Conservation (phyloP, 139 green algal genomes). For the Medakamo hakoo region DNA sequence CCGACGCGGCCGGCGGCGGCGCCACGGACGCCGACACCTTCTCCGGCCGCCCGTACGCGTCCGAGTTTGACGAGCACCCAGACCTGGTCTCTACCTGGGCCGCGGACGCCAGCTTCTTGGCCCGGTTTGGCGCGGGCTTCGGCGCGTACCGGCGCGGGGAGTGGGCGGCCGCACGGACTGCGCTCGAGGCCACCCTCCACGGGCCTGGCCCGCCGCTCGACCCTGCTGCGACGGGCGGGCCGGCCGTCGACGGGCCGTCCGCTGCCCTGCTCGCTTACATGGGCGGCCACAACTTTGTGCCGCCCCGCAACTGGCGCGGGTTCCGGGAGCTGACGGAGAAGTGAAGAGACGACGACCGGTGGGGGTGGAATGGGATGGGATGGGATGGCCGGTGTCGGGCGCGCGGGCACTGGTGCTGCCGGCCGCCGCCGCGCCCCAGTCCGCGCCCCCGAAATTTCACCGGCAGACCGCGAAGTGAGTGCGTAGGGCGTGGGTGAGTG, state of each 20-base stretch:
- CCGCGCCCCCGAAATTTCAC: too few relatives aligned
- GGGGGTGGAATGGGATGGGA: too few relatives aligned
- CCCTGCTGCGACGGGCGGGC: conserved; percentile 30
- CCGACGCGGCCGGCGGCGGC: conserved; percentile 13
- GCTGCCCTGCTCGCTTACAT: conserved; percentile 39
- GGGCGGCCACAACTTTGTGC: conserved; percentile 25
- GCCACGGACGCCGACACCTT: conserved; percentile 15
- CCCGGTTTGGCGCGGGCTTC: conserved; percentile 29
- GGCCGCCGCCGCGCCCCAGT: too few relatives aligned
- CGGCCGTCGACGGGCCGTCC: neutral
- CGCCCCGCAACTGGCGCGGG: conserved; percentile 58
- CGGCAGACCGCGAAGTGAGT: too few relatives aligned
- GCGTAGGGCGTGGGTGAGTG: too few relatives aligned
- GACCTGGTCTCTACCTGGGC: conserved; percentile 46
- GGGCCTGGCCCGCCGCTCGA: conserved; percentile 43
- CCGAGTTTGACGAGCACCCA: conserved; percentile 65
- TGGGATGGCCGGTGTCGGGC: too few relatives aligned
- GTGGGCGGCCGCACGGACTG: conserved; percentile 33
- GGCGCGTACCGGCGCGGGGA: conserved; percentile 47
- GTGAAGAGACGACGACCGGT: conserved; percentile 17
- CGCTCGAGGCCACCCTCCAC: conserved; percentile 32
- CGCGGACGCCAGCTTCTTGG: conserved; percentile 33
- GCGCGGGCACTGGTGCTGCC: too few relatives aligned
- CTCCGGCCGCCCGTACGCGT: conserved; percentile 16
- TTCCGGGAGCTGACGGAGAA: conserved; percentile 81